Conservation (phyloP, 2,329 filamentous ascomycete genomes). For the Zymoseptoria brevis region DNA sequence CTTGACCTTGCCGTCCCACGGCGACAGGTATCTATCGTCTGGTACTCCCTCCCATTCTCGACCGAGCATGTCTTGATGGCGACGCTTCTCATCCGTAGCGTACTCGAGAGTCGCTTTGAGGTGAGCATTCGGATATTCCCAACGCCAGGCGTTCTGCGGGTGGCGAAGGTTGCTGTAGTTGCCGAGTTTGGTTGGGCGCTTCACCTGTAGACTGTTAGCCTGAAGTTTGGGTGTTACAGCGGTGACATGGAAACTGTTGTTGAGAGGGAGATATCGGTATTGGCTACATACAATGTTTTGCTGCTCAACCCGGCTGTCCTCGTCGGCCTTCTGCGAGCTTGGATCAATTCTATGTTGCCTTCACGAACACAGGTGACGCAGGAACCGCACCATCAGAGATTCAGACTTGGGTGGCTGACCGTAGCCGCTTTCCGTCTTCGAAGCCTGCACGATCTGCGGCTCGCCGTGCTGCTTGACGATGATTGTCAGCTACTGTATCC, state of each 20-base stretch:
- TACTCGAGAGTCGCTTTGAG: conserved; percentile 1
- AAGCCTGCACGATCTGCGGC: background rate
- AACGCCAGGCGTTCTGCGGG: conserved; percentile 1
- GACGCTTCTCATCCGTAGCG: conserved; percentile 1
- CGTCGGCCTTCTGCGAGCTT: background rate
- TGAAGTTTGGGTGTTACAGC: background rate
- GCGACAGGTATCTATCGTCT: conserved; percentile 5
- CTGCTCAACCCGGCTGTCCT: background rate
- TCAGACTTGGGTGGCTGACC: background rate
- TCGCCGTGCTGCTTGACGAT: background rate
- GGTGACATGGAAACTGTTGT: background rate
- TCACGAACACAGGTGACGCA: conserved; percentile 3
- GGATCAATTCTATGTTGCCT: background rate
- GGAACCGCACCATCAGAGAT: conserved; percentile 3
- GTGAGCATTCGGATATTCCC: conserved; percentile 4
- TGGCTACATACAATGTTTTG: conserved; percentile 3
- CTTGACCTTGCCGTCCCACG: conserved; percentile 3
- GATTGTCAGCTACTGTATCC: background rate
- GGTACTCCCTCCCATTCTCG: conserved; percentile 1
- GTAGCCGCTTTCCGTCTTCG: background rate
- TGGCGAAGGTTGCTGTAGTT: conserved; percentile 4
- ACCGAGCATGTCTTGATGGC: conserved; percentile 4
- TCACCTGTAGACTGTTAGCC: background rate
- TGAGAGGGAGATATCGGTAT: background rate
- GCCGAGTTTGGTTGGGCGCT: background rate